Percentiles rank a stretch among this genome's conserved stretches.
Conservation (phyloP, 2,329 filamentous ascomycete species). For the Pseudogymnoascus sp. region DNA sequence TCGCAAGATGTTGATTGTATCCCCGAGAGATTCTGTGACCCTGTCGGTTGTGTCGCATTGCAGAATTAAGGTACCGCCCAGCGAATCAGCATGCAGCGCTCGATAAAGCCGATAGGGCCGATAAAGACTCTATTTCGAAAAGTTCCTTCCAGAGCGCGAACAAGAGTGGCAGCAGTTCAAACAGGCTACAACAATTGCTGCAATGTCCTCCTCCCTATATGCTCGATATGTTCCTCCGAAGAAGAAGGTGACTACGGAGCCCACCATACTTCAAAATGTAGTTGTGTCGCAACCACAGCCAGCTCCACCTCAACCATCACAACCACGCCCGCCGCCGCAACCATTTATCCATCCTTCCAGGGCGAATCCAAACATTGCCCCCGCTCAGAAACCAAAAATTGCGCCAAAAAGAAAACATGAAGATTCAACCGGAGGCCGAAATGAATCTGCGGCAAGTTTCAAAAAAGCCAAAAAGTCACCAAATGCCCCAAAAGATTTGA, state of each 20-base stretch:
- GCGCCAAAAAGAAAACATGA: slow-evolving; percentile 16
- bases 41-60: not conserved
- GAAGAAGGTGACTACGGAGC: slow-evolving; percentile 18
- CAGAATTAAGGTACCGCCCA: not conserved
- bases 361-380: not conserved
- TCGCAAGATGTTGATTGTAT: slow-evolving; percentile 8
- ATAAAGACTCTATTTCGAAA: slow-evolving; percentile 9
- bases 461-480: not conserved
- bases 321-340: not conserved
- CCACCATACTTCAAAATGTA: slow-evolving; percentile 4
- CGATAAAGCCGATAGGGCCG: slow-evolving; percentile 6
- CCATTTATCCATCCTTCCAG: not conserved
- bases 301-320: slow-evolving; percentile 14
- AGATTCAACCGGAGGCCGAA: not conserved
- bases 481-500: not conserved
- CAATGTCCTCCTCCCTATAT: not conserved
- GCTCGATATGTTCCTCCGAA: slow-evolving; percentile 25
- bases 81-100: not conserved
- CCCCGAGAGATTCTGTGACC: not conserved
- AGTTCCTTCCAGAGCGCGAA: slow-evolving; percentile 4
- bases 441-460: not conserved
- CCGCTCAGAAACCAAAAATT: not conserved
- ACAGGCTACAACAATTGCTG: slow-evolving; percentile 4
- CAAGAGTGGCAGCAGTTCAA: not conserved
- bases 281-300: slow-evolving; percentile 3